Base-by-base conservation (phyloP, 2,329 filamentous ascomycete species). In the Sclerotinia nivalis region DNA sequence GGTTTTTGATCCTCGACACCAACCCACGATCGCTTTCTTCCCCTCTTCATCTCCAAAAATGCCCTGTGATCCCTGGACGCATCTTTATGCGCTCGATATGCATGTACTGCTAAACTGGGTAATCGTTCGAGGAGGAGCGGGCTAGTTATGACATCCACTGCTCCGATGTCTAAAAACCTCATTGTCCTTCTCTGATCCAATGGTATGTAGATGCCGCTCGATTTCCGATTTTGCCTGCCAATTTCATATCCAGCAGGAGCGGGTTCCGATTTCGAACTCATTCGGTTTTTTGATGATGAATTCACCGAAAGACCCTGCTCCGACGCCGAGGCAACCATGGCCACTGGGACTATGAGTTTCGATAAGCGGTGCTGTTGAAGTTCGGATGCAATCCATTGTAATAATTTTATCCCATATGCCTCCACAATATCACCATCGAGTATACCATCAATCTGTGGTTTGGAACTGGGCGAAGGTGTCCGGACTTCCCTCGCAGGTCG, bases 21-120 rank as follows among this genome's bases (percentile, higher is more conserved):
- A 55, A 97, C 93, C 94, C 94, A 97, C 0, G 94, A 97, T 67
- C 93, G 88, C 80, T 96, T 96, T 69, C 93, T 87, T 58, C 90
- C 89, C 74, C 90, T 89, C 77, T 90, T 91, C 71, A 91, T 84
- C 71, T 91, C 90, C 69, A 93, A 78, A 72, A 93, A 86, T 25
- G 89, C 87, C 71, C 90, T 86, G 77, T 93, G 89, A 76, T 94
- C 91, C 76, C 87, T 89, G 47, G 87, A 84, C 31, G 91, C 90
- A 75, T 93, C 89, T 79, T 92, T 92, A 77, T 92, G 91, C 60
- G 91, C 89, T 75, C 91, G 89, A 81, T 96, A 97, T 58, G 92
- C 93, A 78, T 95, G 93, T 22, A 96, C 88, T 71, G 92, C 89
- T 65, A 97, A 84, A 43, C 90, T 89, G 71, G 92, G 89, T 62